Evolutionary conservation across 2,329 filamentous ascomycete species (phyloP).

Genomic region (Aureobasidium subglaciale): DNA sequence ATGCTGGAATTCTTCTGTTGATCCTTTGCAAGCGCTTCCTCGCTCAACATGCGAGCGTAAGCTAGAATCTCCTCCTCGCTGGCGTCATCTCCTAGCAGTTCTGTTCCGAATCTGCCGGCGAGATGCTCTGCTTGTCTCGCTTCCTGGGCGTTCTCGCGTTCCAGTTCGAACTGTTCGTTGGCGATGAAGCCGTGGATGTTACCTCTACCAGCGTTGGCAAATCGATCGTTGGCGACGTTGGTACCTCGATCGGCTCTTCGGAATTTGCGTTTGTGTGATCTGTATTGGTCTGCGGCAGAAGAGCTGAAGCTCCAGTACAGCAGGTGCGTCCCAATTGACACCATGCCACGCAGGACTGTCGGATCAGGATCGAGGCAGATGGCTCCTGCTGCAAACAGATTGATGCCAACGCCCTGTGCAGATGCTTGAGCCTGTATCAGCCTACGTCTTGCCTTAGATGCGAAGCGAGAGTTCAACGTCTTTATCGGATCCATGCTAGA

Average conservation of each 20-base stretch:
- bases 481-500: slow-evolving; percentile 72
- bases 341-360: slow-evolving; percentile 74
- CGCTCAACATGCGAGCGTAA: slow-evolving; percentile 56
- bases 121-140: slow-evolving; percentile 63
- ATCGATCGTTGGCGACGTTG: slow-evolving; percentile 52
- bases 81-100: slow-evolving; percentile 53
- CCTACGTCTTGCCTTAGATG: slow-evolving; percentile 73
- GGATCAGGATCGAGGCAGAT: slow-evolving; percentile 84
- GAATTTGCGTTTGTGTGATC: slow-evolving; percentile 69
- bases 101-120: slow-evolving; percentile 75
- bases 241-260: slow-evolving; percentile 61
- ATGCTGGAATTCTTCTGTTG: slow-evolving; percentile 39
- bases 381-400: slow-evolving; percentile 74
- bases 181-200: slow-evolving; percentile 76
- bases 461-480: slow-evolving; percentile 79
- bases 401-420: slow-evolving; percentile 60
- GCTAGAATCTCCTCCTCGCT: slow-evolving; percentile 57
- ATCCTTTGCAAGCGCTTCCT: slow-evolving; percentile 50
- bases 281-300: slow-evolving; percentile 62
- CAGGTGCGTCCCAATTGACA: slow-evolving; percentile 78
- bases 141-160: slow-evolving; percentile 61
- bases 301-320: slow-evolving; percentile 94
- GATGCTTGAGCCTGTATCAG: slow-evolving; percentile 60
- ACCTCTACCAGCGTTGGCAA: slow-evolving; percentile 56
- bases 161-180: slow-evolving; percentile 75